Evolutionary conservation across 805 yeast species (phyloP), one percentile per base, ranked within the genome.

Genomic region (Suhomyces sp.): DNA sequence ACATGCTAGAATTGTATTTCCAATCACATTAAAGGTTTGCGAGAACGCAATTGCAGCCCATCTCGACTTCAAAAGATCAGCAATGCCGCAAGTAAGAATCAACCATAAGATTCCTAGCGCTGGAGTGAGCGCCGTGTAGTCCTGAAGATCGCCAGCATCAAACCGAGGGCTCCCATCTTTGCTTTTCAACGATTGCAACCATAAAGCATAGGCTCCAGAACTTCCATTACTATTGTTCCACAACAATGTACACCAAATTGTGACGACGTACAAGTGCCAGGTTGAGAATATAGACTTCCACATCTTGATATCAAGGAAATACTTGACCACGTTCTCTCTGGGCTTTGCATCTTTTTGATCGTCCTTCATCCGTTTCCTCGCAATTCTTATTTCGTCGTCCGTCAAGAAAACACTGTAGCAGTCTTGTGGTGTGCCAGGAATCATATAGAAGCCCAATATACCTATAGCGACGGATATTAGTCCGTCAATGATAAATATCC

Each of bases 41-140:
- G 87, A 78, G 17, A 78, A 64, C 6, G 74, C 58, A 47, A 82
- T 76, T 3, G 85, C 83, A 31, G 74, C 77, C 77, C 81, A 82
- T 53, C 88, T 68, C 26, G 79, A 73, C 15, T 59, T 52, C 5
- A 79, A 72, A 19, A 80, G 58, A 66, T 83, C 87, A 5, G 86
- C 83, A 47, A 81, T 81, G 33, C 72, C 66, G 44, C 82, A 74
- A 26, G 75, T 71, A 7, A 79, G 53, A 19, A 77, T 54, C n/a
- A 81, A 75, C 59, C 69, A 83, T 2, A 79, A 62, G 38, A 84
- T 73, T 6, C 88, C 88, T 27, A 84, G 64, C 12, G 81, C 85
- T 1, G 88, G 87, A 0, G 88, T 82, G 15, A 82, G 57, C 3
- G 84, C 76, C 10, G 84, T 71, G 47, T 81, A 67, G 52, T 82